Evolutionary conservation across 345 rosid species (phyloP), one percentile per base, ranked within the genome.

Genomic region (Nasturtium officinale): DNA sequence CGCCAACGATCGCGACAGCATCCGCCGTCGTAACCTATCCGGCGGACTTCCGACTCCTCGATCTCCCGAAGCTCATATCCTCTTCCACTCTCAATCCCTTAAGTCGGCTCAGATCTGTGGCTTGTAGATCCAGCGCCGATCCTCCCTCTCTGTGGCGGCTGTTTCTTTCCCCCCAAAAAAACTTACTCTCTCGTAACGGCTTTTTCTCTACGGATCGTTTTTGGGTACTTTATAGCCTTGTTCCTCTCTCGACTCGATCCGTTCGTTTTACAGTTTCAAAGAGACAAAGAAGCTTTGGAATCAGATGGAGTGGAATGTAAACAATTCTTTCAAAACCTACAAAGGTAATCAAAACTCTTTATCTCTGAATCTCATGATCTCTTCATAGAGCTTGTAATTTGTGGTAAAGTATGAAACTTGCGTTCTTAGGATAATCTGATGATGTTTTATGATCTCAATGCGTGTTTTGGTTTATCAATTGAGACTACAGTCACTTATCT

Each of bases 271-370:
- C 50, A 45, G 50, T 45, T 45, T 64, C 57, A 21, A 57, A 78
- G 50, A 61, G 77, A 73, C 58, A 11, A 60, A 35, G 69, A 81
- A 79, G 42, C 80, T 73, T 75, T 77, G 78, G 71, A 76, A 69
- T 50, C 76, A 79, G 46, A 93, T 90, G 96, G 98, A 93, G 6
- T 93, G 98, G 98, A 83, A 32, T 72, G 96, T 81, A 15, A 90
- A 74, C 61, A 90, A 82, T 78, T 89, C 94, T 5, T 87, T 86
- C 72, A 93, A 93, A 72, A 79, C 85, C 43, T 89, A 81, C 74
- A 93, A 93, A 89, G 98, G 98, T 89, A 82, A 50, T 16, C 1
- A 3, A 30, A n/a, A 51, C 40, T 48, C 61, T 61, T 0, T 28
- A 47, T 21, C 3, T 45, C 50, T 45, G 21, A 45, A 45, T 45